Evolutionary conservation across 179 eudicot species (phyloP).

Genomic region (Gypsophila paniculata): DNA sequence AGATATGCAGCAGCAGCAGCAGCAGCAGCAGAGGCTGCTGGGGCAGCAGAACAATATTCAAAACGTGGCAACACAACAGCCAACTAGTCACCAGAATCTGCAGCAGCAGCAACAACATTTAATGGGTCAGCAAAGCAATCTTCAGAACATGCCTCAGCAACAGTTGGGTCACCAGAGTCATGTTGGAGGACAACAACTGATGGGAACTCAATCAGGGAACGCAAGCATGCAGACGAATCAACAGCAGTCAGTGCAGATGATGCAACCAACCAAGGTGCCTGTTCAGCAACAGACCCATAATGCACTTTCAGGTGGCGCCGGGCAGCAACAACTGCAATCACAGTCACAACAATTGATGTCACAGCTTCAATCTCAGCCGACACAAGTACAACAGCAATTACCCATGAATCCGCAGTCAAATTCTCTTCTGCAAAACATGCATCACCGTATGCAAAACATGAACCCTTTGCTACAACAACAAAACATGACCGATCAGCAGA

Average conservation of each 20-base stretch:
- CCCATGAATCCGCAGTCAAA: slow-evolving; percentile 58
- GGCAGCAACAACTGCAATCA: slow-evolving; percentile 47
- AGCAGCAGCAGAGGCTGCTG: slow-evolving; percentile 52
- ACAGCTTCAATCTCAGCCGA: slow-evolving; percentile 73
- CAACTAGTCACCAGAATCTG: slow-evolving; percentile 34
- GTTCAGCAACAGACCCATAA: slow-evolving; percentile 61
- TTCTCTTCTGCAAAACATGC: slow-evolving; percentile 64
- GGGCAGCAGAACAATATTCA: slow-evolving; percentile 62
- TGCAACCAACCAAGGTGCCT: slow-evolving; percentile 62
- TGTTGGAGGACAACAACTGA: slow-evolving; percentile 50
- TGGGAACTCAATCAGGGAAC: slow-evolving; percentile 61
- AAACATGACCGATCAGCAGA: slow-evolving; percentile 73
- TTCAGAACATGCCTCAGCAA: slow-evolving; percentile 59
- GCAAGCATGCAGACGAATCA: slow-evolving; percentile 53
- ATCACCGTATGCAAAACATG: slow-evolving; percentile 69
- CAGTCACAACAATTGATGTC: slow-evolving; percentile 59
- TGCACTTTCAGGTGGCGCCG: slow-evolving; percentile 42
- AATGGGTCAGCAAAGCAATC: slow-evolving; percentile 55
- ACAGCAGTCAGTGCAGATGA: slow-evolving; percentile 49
- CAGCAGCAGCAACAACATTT: slow-evolving; percentile 45
- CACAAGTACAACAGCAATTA: slow-evolving; percentile 68
- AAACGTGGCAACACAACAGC: slow-evolving; percentile 56
- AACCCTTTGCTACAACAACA: slow-evolving; percentile 69
- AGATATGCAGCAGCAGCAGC: slow-evolving; percentile 43
- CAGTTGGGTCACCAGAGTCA: slow-evolving; percentile 58